Conservation (phyloP, 164 flowering plant genomes). For the Houttuynia cordata region DNA sequence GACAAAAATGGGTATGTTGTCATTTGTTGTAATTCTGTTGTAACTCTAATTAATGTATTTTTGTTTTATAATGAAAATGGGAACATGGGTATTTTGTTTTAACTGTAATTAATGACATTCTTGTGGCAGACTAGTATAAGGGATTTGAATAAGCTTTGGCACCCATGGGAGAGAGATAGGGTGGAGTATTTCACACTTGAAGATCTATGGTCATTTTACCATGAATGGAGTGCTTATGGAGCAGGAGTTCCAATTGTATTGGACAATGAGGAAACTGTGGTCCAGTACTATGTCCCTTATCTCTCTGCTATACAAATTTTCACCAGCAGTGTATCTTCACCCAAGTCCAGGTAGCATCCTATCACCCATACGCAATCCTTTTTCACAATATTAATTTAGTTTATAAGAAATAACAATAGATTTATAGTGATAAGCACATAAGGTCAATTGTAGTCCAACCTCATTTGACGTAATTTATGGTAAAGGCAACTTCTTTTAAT, state of each 20-base stretch:
- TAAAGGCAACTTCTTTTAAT: no score
- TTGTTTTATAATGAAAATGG: neutral
- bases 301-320: slow-evolving; percentile 91
- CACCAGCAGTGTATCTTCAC: slow-evolving; percentile 15
- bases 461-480: no score
- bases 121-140: slow-evolving; percentile 16
- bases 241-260: slow-evolving; percentile 67
- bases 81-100: neutral
- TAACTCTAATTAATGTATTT: neutral
- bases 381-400: neutral
- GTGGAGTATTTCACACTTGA: slow-evolving; percentile 68
- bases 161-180: slow-evolving; percentile 75
- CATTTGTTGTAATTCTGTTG: neutral
- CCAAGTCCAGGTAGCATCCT: neutral
- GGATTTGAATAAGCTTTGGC: slow-evolving; percentile 69
- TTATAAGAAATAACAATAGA: no score
- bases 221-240: slow-evolving; percentile 97
- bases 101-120: neutral
- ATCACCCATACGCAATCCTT: neutral
- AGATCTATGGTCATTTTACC: slow-evolving; percentile 83
- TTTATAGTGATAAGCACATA: no score
- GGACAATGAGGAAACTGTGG: slow-evolving; percentile 42
- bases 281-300: slow-evolving; percentile 93
- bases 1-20: neutral
- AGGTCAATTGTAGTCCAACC: no score